These are phyloP conservation scores for Zopfochytrium polystomum DNA, from an alignment of 371 early-diverging fungal species.

Conservation along the genomic window DNA sequence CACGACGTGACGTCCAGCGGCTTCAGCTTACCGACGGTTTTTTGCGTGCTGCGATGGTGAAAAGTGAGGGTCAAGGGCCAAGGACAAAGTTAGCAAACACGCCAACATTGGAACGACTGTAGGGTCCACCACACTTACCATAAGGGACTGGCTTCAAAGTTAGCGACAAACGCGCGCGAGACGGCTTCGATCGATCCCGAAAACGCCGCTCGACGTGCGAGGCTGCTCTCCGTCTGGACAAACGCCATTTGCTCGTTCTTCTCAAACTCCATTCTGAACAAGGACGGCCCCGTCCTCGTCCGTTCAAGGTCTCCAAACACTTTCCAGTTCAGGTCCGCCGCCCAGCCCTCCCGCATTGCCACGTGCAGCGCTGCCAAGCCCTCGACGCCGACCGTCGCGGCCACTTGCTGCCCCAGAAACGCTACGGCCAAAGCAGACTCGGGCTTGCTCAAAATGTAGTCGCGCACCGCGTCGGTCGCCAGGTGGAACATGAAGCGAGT, in stretches of 20 bases:
- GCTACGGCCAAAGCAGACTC: not conserved
- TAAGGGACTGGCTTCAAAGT: not conserved
- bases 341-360: not conserved
- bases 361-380: not conserved
- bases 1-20: too few species aligned
- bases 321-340: not conserved
- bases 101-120: too few species aligned
- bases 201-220: not conserved
- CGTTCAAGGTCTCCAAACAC: not conserved
- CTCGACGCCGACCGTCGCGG: not conserved
- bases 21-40: too few species aligned
- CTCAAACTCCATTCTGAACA: not conserved
- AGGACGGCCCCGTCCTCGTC: not conserved
- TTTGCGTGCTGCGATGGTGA: too few species aligned
- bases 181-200: not conserved
- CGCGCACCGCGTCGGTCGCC: not conserved
- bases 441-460: not conserved
- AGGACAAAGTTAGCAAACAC: too few species aligned
- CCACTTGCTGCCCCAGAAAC: too few species aligned
- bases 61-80: too few species aligned
- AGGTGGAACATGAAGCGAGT: not conserved
- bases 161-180: not conserved
- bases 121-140: not conserved
- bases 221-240: not conserved
- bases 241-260: not conserved